Base-by-base conservation (phyloP, 1,284 basidiomycete species). In the Leucoagaricus sp. region DNA sequence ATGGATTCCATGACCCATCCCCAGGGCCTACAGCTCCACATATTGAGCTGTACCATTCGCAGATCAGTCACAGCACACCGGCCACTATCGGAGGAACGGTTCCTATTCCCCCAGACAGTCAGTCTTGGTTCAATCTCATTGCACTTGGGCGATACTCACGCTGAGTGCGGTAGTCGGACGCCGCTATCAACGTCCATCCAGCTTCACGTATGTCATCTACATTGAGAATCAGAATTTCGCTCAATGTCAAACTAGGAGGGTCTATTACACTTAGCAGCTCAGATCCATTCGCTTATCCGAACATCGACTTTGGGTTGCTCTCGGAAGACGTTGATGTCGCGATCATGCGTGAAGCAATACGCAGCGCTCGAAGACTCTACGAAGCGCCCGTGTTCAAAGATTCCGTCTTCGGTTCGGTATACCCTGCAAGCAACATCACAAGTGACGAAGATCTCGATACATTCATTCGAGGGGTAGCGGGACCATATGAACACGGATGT, bases 381-480 rank as follows among this genome's bases (percentile, higher is more conserved):
- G 53, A 65, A 12, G 70, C 72, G 3, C 58, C 67, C 3, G 64
- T 71, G 0, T 77, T 70, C 69, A 53, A 64, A 1, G 72, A 66
- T 25, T 77, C 67, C 47, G 62, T 76, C 12, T 38, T 67, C 4
- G 63, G 56, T 5, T 38, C 55, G 4, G 23, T 57, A 9, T 42
- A 45, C 3, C 55, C 55, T 10, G 41, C 49, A 25, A 44, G 31
- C 1, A 40, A 57, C 33, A 26, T 51, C 1, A 69, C 62, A 2
- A 74, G 72, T 0, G 76, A 81, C 57, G 73, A 62, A 0, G 67
- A 70, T 40, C 71, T 82, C 21, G 67, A 74, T 34, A 28, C 15
- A 3, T 48, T 51, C 28, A 46, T 61, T 6, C 38, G 45, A 31
- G 51, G 17, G 7, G 28, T 45, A 10, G 60, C 61, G 0, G 50